Conservation (phyloP, 805 yeast species). For the Monosporozyma aerobia region DNA sequence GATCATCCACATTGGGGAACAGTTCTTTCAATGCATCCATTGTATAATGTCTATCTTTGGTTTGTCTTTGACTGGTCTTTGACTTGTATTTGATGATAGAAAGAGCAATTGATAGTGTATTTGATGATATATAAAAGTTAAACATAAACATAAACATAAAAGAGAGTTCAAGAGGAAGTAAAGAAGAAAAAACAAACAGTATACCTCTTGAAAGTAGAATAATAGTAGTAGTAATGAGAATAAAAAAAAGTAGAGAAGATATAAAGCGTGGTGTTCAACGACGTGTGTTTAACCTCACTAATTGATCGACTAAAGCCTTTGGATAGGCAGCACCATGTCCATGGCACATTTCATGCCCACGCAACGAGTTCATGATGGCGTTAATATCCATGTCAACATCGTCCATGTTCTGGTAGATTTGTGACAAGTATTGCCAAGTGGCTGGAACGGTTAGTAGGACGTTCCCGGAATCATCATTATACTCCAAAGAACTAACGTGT, state of each 20-base stretch:
- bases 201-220: no score
- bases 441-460: slow-evolving; percentile 64
- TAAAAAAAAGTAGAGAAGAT: no score
- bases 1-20: slow-evolving; percentile 16
- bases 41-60: neutral
- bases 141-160: neutral
- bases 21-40: slow-evolving; percentile 8
- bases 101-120: neutral
- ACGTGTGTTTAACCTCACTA: slow-evolving; percentile 3
- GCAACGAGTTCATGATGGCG: slow-evolving; percentile 48
- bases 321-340: slow-evolving; percentile 49
- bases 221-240: no score
- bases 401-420: slow-evolving; percentile 37
- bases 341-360: slow-evolving; percentile 65
- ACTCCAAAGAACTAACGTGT: slow-evolving; percentile 1
- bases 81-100: neutral
- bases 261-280: neutral
- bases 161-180: neutral
- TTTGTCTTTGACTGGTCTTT: neutral
- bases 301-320: slow-evolving; percentile 15
- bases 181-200: neutral
- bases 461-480: slow-evolving; percentile 27
- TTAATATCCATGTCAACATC: slow-evolving; percentile 38
- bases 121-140: neutral
- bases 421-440: slow-evolving; percentile 71